Conservation (phyloP, 805 yeast genomes). For the Blastobotrys peoriensis region DNA sequence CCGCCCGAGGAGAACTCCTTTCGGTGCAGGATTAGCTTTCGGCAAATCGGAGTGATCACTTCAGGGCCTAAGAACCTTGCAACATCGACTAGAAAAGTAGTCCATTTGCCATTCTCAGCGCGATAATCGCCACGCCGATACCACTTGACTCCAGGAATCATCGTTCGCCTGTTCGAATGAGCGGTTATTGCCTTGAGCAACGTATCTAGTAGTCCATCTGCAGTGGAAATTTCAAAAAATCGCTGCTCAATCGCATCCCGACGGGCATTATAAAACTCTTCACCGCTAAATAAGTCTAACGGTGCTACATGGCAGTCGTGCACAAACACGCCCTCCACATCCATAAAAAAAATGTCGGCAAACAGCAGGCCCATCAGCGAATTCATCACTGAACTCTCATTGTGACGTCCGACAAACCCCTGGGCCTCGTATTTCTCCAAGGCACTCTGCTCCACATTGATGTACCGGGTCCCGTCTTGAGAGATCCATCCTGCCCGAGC, state of each 20-base stretch:
- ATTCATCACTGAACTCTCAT: conserved; percentile 29
- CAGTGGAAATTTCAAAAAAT: conserved; percentile 8
- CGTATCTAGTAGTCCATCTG: not conserved
- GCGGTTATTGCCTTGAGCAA: not conserved
- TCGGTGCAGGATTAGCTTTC: conserved; percentile 21
- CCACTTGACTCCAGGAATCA: conserved; percentile 31
- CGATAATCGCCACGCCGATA: conserved; percentile 12
- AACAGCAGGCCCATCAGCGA: conserved; percentile 26
- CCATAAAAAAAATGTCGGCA: conserved; percentile 30
- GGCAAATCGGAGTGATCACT: conserved; percentile 20
- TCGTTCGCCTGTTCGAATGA: conserved; percentile 13
- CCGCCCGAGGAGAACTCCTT: conserved; percentile 26
- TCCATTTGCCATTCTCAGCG: conserved; percentile 9
- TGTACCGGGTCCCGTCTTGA: conserved; percentile 9
- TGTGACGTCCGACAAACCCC: conserved; percentile 33
- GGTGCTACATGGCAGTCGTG: conserved; percentile 32
- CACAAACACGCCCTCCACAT: conserved; percentile 24
- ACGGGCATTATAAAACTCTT: conserved; percentile 20
- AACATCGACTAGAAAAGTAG: conserved; percentile 13
- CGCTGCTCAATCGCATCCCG: conserved; percentile 22
- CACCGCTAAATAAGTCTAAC: conserved; percentile 23
- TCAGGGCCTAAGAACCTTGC: conserved; percentile 18
- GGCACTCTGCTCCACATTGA: conserved; percentile 32
- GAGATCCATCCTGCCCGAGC: conserved; percentile 10
- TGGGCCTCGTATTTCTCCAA: conserved; percentile 23